phyloP scores from a whole-genome alignment of 2,329 filamentous ascomycete genomes.

The Diaporthe citrichinensis region DNA sequence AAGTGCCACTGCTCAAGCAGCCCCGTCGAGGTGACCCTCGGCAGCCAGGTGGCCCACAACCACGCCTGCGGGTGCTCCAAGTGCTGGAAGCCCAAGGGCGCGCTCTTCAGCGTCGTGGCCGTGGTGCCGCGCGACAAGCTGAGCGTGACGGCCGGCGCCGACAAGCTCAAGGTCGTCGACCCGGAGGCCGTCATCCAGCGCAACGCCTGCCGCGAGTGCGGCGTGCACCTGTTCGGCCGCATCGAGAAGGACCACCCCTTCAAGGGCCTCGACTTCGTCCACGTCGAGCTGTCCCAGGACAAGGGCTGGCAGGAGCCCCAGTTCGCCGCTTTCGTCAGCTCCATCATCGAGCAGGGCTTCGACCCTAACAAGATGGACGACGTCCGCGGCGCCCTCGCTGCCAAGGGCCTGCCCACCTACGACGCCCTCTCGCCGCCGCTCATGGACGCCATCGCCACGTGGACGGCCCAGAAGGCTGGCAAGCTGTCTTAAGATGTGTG shows the following conservation, averaged over 20 bases:
- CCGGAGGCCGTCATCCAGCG: constrained; percentile 70
- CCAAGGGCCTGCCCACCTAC: constrained; percentile 71
- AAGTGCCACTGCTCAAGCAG: constrained; percentile 70
- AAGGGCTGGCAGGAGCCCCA: constrained; percentile 81
- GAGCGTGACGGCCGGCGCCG: constrained; percentile 67
- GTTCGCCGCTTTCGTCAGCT: constrained; percentile 78
- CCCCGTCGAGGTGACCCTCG: constrained; percentile 71
- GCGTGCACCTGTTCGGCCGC: constrained; percentile 74
- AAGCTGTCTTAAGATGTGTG: constrained; percentile 35
- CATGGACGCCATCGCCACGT: constrained; percentile 74
- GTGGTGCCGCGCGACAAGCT: constrained; percentile 71
- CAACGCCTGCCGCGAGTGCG: constrained; percentile 72
- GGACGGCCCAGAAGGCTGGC: constrained; percentile 64
- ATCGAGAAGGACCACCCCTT: constrained; percentile 77
- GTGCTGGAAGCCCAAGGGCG: constrained; percentile 77
- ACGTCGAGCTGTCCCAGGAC: constrained; percentile 71
- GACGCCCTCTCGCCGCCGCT: constrained; percentile 72
- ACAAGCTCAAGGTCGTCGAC: constrained; percentile 72
- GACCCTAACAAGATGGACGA: constrained; percentile 67
- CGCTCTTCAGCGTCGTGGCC: constrained; percentile 75
- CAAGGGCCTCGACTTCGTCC: constrained; percentile 79
- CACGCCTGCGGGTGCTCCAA: constrained; percentile 81
- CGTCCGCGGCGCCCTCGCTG: constrained; percentile 67
- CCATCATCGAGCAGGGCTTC: constrained; percentile 78
- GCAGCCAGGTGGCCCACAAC: constrained; percentile 74